Conservation (phyloP, 768 basidiomycete species). For the Lyophyllum decastes region DNA sequence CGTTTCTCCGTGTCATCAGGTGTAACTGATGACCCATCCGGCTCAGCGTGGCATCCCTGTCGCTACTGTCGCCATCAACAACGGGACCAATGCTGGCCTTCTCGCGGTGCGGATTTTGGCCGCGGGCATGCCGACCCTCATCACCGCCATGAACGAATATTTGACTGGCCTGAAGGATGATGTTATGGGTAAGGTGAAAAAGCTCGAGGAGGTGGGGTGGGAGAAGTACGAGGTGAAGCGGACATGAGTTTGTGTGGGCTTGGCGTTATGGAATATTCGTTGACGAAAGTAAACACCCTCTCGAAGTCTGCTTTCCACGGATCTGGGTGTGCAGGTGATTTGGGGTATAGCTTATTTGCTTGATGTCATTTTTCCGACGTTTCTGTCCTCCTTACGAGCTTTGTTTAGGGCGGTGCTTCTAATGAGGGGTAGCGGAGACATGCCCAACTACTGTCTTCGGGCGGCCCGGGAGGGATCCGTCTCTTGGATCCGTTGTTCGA, state of each 20-base stretch:
- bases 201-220: conserved; percentile 81
- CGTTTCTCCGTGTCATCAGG: neutral
- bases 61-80: conserved; percentile 97
- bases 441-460: neutral
- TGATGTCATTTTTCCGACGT: conserved; percentile 16
- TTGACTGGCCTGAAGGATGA: conserved; percentile 69
- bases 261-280: neutral
- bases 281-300: neutral
- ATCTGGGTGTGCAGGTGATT: conserved; percentile 6
- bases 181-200: conserved; percentile 79
- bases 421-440: neutral
- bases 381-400: neutral
- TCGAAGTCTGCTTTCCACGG: neutral
- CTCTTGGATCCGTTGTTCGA: neutral
- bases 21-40: neutral
- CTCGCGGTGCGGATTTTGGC: conserved; percentile 91
- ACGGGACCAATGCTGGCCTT: conserved; percentile 89
- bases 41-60: conserved; percentile 91
- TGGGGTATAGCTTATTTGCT: conserved; percentile 3
- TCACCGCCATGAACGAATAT: conserved; percentile 73
- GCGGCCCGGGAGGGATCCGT: conserved; percentile 7
- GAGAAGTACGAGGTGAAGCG: conserved; percentile 66
- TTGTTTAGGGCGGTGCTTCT: neutral
- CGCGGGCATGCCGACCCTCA: conserved; percentile 65
- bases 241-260: conserved; percentile 12